phyloP scores from a whole-genome alignment of 177 flowering plant genomes.

The Vitis hybrid region DNA sequence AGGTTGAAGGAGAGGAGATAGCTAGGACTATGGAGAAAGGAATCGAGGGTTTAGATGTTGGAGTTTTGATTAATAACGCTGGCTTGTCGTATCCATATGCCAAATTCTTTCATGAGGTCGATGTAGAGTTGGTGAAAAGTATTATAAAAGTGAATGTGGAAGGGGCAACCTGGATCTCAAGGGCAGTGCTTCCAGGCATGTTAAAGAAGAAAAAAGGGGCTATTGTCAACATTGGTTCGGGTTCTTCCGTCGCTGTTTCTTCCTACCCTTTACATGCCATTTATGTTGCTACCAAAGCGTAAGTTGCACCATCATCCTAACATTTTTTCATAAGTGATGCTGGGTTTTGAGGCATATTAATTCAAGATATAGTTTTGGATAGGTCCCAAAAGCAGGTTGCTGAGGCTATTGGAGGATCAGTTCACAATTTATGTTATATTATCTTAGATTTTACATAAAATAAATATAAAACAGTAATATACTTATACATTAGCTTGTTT shows the following conservation, averaged over 20 bases:
- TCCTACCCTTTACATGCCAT: conserved; percentile 39
- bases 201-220: conserved; percentile 47
- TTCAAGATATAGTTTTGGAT: too few species aligned
- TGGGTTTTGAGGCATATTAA: too few species aligned
- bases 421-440: too few species aligned
- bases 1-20: conserved; percentile 6
- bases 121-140: conserved; percentile 26
- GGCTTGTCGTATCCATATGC: conserved; percentile 34
- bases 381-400: too few species aligned
- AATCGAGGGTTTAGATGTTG: conserved; percentile 44
- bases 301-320: conserved; percentile 6
- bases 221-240: conserved; percentile 51
- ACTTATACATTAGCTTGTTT: too few species aligned
- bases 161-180: conserved; percentile 35
- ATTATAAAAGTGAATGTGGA: conserved; percentile 38
- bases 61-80: conserved; percentile 49
- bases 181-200: conserved; percentile 42
- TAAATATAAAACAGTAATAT: too few species aligned
- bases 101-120: conserved; percentile 42
- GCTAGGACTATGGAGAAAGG: conserved; percentile 8
- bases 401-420: too few species aligned
- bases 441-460: too few species aligned
- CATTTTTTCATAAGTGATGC: too few species aligned
- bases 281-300: conserved; percentile 55
- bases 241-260: conserved; percentile 26